A percentile compares a stretch with the other conserved stretches of the same genome.
phyloP scores from a whole-genome alignment of 768 basidiomycete genomes.

The Rhodotorula sphaerocarpa region DNA sequence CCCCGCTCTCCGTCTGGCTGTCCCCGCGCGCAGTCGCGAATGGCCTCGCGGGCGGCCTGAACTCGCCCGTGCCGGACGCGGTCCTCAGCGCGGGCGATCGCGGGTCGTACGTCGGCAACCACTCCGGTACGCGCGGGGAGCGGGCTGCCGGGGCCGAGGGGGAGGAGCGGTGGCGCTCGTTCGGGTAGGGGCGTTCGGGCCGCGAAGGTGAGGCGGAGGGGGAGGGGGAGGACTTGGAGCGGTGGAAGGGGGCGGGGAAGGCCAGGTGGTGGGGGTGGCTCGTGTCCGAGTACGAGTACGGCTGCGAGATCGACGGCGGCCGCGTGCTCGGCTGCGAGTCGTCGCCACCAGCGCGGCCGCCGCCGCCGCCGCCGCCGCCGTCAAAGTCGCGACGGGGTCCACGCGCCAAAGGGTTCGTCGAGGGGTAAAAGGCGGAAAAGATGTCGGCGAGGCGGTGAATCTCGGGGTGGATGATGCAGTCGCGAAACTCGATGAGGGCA shows the following conservation, averaged over 20 bases:
- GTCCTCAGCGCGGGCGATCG: no score
- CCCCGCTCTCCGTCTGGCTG: no score
- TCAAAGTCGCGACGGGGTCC: no score
- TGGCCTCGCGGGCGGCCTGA: no score
- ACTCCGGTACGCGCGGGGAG: no score
- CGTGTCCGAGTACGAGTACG: no score
- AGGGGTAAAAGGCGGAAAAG: neutral
- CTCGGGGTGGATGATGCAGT: slow-evolving; percentile 36
- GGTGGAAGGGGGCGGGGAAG: slow-evolving; percentile 4
- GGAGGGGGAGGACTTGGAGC: neutral
- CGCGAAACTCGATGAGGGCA: slow-evolving; percentile 38
- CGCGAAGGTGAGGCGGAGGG: neutral
- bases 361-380: neutral
- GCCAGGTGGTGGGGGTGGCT: neutral
- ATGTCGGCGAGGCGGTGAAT: slow-evolving; percentile 9
- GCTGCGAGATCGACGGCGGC: neutral
- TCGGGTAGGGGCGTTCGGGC: neutral
- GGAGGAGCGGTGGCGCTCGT: neutral
- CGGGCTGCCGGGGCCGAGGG: neutral
- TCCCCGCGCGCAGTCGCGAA: no score
- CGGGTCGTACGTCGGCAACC: no score
- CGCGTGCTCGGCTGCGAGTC: neutral
- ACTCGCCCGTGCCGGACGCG: no score
- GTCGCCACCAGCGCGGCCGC: neutral
- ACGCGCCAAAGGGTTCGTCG: neutral